phyloP scores from a whole-genome alignment of 2,329 filamentous ascomycete species.

The Exophiala dermatitidis region DNA sequence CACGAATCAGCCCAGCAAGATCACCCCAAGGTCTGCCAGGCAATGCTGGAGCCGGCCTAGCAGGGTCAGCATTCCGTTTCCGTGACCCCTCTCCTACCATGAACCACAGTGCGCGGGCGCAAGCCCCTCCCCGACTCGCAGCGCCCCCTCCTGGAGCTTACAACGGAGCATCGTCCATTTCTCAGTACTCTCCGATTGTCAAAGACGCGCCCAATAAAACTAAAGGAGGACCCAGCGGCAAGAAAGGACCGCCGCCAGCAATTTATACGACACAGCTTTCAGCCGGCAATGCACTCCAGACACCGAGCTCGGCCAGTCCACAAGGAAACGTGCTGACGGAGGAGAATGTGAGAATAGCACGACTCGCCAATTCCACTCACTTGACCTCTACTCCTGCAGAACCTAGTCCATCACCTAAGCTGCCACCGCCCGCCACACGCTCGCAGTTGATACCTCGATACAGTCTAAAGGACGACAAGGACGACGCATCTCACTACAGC shows the following conservation, averaged over 20 bases:
- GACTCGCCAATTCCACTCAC: slow-evolving; percentile 22
- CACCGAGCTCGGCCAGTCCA: slow-evolving; percentile 10
- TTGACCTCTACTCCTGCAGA: slow-evolving; percentile 18
- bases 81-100: slow-evolving; percentile 24
- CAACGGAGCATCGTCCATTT: slow-evolving; percentile 26
- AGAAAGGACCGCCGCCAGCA: slow-evolving; percentile 15
- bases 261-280: slow-evolving; percentile 13
- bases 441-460: slow-evolving; percentile 23
- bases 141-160: slow-evolving; percentile 24
- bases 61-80: slow-evolving; percentile 11
- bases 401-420: slow-evolving; percentile 22
- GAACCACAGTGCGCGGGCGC: slow-evolving; percentile 18
- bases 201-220: slow-evolving; percentile 17
- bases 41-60: background rate
- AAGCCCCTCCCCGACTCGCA: slow-evolving; percentile 22
- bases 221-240: background rate
- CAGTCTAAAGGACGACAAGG: slow-evolving; percentile 9
- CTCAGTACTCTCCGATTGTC: slow-evolving; percentile 27
- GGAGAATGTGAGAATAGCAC: slow-evolving; percentile 25
- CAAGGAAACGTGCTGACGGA: slow-evolving; percentile 13
- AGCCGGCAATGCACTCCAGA: background rate
- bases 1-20: background rate
- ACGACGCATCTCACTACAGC: slow-evolving; percentile 6
- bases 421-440: slow-evolving; percentile 23
- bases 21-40: slow-evolving; percentile 5